These are phyloP conservation scores for Kwoniella heveanensis DNA, from an alignment of 768 basidiomycete genomes.

Conservation along the genomic window DNA sequence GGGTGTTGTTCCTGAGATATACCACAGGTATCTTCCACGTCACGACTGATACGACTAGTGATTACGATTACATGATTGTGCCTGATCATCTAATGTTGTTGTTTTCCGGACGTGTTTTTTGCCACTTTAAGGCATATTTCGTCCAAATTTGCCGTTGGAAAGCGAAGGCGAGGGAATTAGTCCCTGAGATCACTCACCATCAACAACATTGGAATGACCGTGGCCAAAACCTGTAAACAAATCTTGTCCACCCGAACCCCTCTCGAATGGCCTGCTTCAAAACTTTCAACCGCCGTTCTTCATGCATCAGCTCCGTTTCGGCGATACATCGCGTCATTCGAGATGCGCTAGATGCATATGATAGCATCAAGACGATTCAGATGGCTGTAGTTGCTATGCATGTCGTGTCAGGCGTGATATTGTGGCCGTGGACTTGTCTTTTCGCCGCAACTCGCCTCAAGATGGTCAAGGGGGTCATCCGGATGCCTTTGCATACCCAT, in stretches of 20 bases:
- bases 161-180: neutral
- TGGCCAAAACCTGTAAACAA: conserved; percentile 5
- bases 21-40: conserved; percentile 5
- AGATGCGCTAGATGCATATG: neutral
- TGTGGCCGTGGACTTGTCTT: neutral
- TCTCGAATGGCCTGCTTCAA: neutral
- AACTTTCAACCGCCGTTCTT: neutral
- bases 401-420: neutral
- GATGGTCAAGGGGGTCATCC: too few relatives aligned
- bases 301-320: neutral
- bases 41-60: conserved; percentile 1
- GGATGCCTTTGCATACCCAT: too few relatives aligned
- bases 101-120: neutral
- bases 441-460: neutral
- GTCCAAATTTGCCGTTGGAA: conserved; percentile 1
- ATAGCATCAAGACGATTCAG: neutral
- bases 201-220: neutral
- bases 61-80: conserved; percentile 21
- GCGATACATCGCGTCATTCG: neutral
- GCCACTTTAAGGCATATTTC: neutral
- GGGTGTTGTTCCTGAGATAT: neutral
- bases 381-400: neutral
- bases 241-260: conserved; percentile 1
- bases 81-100: conserved; percentile 22
- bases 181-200: neutral